A percentile compares a stretch with the other conserved stretches of the same genome.
Conservation (phyloP, 345 rosid species). For the Ailanthus altissimus region DNA sequence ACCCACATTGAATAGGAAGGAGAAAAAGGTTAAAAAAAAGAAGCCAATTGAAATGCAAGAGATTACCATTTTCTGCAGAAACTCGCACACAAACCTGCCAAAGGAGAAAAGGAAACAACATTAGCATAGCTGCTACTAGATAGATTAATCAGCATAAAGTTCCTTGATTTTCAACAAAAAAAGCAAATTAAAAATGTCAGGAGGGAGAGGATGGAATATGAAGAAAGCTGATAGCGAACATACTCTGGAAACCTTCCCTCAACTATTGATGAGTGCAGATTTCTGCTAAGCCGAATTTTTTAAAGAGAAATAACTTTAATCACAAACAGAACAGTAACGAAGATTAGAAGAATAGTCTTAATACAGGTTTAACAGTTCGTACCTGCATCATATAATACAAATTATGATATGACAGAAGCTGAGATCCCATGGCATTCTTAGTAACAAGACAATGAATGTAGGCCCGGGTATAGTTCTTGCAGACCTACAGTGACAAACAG, state of each 20-base stretch:
- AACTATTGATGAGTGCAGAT: conserved; percentile 60
- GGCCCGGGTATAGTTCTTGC: conserved; percentile 75
- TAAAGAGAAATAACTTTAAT: neutral
- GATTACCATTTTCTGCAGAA: conserved; percentile 74
- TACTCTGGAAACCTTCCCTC: conserved; percentile 68
- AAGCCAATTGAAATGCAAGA: neutral
- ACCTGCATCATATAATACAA: conserved; percentile 72
- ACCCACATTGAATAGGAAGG: neutral
- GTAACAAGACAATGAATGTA: conserved; percentile 73
- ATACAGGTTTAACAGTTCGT: neutral
- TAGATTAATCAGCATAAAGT: neutral
- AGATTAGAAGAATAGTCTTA: neutral
- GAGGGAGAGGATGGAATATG: neutral
- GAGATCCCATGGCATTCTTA: conserved; percentile 84
- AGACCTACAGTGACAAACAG: conserved; percentile 48
- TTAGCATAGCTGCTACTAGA: neutral
- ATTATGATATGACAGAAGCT: conserved; percentile 79
- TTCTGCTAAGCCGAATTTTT: conserved; percentile 66
- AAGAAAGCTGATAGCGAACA: conserved; percentile 29
- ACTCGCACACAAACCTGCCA: conserved; percentile 66
- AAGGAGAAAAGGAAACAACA: neutral
- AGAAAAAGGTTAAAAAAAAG: conserved; percentile 7
- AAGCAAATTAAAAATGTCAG: neutral
- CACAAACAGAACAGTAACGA: conserved; percentile 8
- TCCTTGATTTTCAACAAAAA: neutral